A percentile compares a stretch with the other conserved stretches of the same genome.
phyloP scores from a whole-genome alignment of 1,284 basidiomycete genomes.

The Inonotus hispidus region DNA sequence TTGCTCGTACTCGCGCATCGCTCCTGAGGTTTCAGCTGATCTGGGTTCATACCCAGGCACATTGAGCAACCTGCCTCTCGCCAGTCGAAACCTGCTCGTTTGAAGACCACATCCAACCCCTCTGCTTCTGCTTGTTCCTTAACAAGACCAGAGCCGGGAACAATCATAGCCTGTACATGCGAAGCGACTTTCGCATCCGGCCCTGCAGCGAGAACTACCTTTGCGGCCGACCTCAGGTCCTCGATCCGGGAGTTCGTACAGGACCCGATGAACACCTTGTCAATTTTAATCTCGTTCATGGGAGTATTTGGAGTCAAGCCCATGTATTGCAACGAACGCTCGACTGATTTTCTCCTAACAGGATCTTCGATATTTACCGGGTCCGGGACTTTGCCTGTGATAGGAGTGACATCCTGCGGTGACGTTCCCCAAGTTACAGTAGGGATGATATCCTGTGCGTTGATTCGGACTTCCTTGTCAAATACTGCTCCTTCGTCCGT shows the following conservation, averaged over 20 bases:
- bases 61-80: slow-evolving; percentile 97
- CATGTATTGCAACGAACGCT: slow-evolving; percentile 90
- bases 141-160: slow-evolving; percentile 91
- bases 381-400: slow-evolving; percentile 82
- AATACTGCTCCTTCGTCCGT: slow-evolving; percentile 88
- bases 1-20: slow-evolving; percentile 96
- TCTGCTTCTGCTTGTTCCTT: slow-evolving; percentile 95
- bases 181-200: slow-evolving; percentile 75
- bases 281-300: slow-evolving; percentile 82
- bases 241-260: slow-evolving; percentile 98
- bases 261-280: slow-evolving; percentile 96
- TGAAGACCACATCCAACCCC: slow-evolving; percentile 87
- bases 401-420: slow-evolving; percentile 88
- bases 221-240: slow-evolving; percentile 87
- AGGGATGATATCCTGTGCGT: slow-evolving; percentile 86
- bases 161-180: slow-evolving; percentile 90
- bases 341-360: slow-evolving; percentile 66
- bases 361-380: slow-evolving; percentile 64
- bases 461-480: slow-evolving; percentile 83
- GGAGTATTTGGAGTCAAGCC: slow-evolving; percentile 77
- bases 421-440: slow-evolving; percentile 97
- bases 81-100: slow-evolving; percentile 96
- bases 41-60: slow-evolving; percentile 98
- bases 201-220: slow-evolving; percentile 74
- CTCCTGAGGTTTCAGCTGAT: slow-evolving; percentile 86